Evolutionary conservation across 2,329 filamentous ascomycete genomes (phyloP).

Genomic region (Beauveria australis): DNA sequence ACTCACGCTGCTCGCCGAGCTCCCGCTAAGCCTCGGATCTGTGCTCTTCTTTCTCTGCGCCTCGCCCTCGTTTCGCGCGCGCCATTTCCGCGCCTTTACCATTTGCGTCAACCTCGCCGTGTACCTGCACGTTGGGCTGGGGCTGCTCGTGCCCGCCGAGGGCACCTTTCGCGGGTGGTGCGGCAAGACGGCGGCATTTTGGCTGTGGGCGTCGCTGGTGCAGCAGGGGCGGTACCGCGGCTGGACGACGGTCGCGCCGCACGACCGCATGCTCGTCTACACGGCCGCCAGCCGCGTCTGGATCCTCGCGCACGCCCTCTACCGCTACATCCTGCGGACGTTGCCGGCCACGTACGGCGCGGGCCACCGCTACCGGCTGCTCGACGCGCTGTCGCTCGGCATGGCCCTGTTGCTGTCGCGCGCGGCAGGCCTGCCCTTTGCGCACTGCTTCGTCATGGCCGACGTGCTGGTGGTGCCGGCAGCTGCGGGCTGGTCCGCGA

Average conservation of each 20-base stretch:
- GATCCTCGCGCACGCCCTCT: conserved; percentile 11
- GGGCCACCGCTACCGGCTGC: conserved; percentile 4
- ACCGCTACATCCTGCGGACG: conserved; percentile 10
- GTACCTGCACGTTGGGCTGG: conserved; percentile 5
- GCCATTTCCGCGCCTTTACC: conserved; percentile 5
- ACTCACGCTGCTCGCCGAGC: background rate
- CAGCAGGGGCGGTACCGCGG: background rate
- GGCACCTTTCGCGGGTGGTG: conserved; percentile 8
- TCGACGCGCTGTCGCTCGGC: conserved; percentile 9
- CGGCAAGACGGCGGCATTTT: background rate
- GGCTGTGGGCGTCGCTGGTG: conserved; percentile 8
- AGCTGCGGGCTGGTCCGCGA: conserved; percentile 10
- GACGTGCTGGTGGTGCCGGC: conserved; percentile 8
- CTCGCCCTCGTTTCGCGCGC: background rate
- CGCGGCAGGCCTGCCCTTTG: conserved; percentile 3
- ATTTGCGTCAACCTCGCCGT: conserved; percentile 9
- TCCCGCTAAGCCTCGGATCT: conserved; percentile 9
- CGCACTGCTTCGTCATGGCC: conserved; percentile 13
- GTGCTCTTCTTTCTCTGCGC: conserved; percentile 7
- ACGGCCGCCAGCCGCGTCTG: conserved; percentile 6
- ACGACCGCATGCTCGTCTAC: conserved; percentile 11
- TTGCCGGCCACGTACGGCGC: conserved; percentile 5
- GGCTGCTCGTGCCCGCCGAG: conserved; percentile 6
- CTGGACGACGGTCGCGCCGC: conserved; percentile 4
- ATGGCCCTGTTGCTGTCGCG: conserved; percentile 1